Conservation (phyloP, 768 basidiomycete species). For the Chalciporus chontae region DNA sequence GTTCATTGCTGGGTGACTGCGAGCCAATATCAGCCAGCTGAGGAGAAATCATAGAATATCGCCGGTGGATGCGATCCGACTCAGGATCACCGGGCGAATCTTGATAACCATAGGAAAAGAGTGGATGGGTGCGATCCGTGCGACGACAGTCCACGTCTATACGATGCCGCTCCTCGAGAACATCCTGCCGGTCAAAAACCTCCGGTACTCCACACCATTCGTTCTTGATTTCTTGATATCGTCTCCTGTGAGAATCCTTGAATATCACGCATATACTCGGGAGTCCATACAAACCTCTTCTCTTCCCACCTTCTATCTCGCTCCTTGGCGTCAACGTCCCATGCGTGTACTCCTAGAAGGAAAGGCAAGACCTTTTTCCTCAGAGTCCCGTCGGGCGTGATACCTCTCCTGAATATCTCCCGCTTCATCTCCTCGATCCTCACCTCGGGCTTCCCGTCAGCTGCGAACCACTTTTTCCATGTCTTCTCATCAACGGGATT, state of each 20-base stretch:
- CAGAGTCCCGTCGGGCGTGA: slow-evolving; percentile 48
- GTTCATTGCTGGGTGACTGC: slow-evolving; percentile 86
- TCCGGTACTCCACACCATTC: slow-evolving; percentile 85
- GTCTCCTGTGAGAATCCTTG: slow-evolving; percentile 41
- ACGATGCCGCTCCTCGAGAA: slow-evolving; percentile 87
- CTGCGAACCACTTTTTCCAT: slow-evolving; percentile 80
- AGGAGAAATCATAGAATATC: slow-evolving; percentile 73
- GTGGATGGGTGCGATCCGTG: slow-evolving; percentile 90
- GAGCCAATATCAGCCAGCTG: slow-evolving; percentile 72
- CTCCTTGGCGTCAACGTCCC: slow-evolving; percentile 66
- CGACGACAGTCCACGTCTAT: slow-evolving; percentile 97
- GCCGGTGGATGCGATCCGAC: slow-evolving; percentile 46
- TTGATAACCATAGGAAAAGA: slow-evolving; percentile 59
- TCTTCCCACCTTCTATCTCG: slow-evolving; percentile 57
- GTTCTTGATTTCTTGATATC: slow-evolving; percentile 67
- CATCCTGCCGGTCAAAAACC: slow-evolving; percentile 75
- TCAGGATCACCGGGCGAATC: slow-evolving; percentile 44
- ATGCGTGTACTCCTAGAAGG: slow-evolving; percentile 77
- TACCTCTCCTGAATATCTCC: slow-evolving; percentile 77
- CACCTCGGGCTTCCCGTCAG: slow-evolving; percentile 64
- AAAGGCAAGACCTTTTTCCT: slow-evolving; percentile 89
- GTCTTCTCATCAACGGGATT: slow-evolving; percentile 71
- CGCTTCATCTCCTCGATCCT: slow-evolving; percentile 65
- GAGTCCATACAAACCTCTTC: slow-evolving; percentile 47
- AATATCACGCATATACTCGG: slow-evolving; percentile 3